Evolutionary conservation across 192 early-diverging fungal genomes (phyloP).

Genomic region (Coemansia sp.): DNA sequence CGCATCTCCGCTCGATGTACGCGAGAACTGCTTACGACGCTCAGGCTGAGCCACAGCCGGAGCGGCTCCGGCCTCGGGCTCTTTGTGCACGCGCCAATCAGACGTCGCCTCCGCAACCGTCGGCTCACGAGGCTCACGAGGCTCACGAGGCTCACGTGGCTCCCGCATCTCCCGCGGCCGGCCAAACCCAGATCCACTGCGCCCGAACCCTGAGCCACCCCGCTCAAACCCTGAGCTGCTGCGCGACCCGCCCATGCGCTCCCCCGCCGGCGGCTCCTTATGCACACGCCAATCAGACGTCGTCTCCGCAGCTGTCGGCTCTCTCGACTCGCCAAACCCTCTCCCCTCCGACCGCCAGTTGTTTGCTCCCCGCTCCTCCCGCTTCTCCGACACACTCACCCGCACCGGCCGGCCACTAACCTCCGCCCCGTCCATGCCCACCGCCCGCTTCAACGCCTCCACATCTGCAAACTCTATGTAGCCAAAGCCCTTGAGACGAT

Average conservation of each 20-base stretch:
- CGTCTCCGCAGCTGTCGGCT: constrained; percentile 27
- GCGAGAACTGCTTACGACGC: constrained; percentile 24
- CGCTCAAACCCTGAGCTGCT: constrained; percentile 8
- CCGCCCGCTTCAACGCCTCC: constrained; percentile 77
- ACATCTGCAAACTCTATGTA: constrained; percentile 91
- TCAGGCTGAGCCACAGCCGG: background rate
- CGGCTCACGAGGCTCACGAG: constrained; percentile 11
- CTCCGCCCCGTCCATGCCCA: constrained; percentile 55
- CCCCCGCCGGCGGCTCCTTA: constrained; percentile 3
- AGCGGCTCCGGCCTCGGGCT: background rate
- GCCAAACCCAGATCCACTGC: constrained; percentile 7
- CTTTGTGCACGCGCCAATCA: constrained; percentile 37
- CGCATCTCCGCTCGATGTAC: constrained; percentile 27
- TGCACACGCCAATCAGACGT: constrained; percentile 36
- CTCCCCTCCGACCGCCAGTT: constrained; percentile 25
- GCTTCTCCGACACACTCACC: constrained; percentile 85
- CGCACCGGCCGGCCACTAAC: constrained; percentile 70
- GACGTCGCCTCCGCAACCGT: constrained; percentile 23
- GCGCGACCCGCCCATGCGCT: constrained; percentile 8
- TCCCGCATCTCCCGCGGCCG: constrained; percentile 3
- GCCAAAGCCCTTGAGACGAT: constrained; percentile 87
- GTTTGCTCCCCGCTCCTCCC: constrained; percentile 32
- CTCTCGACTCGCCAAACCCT: background rate
- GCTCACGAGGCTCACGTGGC: background rate
- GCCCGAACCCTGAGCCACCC: background rate